Evolutionary conservation across 805 yeast genomes (phyloP).

Genomic region (Myxozyma neglecta): DNA sequence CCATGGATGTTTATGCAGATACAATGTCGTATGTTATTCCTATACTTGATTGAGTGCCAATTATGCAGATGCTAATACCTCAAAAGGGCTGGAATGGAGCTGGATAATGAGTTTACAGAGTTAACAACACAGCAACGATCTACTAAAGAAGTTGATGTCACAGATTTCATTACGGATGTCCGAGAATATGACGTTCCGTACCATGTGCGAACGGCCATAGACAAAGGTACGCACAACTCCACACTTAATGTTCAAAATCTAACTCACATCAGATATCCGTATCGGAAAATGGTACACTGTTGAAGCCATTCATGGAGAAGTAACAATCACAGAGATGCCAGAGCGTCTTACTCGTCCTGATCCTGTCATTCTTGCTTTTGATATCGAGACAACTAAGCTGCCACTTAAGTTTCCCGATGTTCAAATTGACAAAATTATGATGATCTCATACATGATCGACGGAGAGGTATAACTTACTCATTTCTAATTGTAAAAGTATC

Average conservation of each 20-base stretch:
- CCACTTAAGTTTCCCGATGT: slow-evolving; percentile 96
- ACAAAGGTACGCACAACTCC: slow-evolving; percentile 45
- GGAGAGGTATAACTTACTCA: slow-evolving; percentile 53
- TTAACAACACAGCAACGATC: slow-evolving; percentile 24
- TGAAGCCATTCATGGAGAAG: slow-evolving; percentile 57
- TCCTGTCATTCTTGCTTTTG: slow-evolving; percentile 94
- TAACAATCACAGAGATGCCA: slow-evolving; percentile 57
- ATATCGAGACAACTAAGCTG: slow-evolving; percentile 95
- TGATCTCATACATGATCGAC: slow-evolving; percentile 99
- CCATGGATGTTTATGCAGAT: slow-evolving; percentile 66
- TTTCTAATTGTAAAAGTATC: background rate
- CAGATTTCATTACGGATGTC: slow-evolving; percentile 67
- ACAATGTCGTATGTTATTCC: slow-evolving; percentile 45
- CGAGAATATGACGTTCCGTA: slow-evolving; percentile 96
- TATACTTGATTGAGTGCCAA: background rate
- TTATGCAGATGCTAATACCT: slow-evolving; percentile 26
- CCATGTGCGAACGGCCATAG: slow-evolving; percentile 95
- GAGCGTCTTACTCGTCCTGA: slow-evolving; percentile 93
- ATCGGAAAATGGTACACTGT: slow-evolving; percentile 97
- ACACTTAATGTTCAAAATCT: background rate
- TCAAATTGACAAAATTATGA: slow-evolving; percentile 88
- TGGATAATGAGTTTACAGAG: slow-evolving; percentile 35
- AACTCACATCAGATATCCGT: slow-evolving; percentile 51
- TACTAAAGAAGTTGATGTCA: slow-evolving; percentile 50
- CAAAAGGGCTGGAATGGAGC: slow-evolving; percentile 38